Conservation (phyloP, 768 basidiomycete species). For the Trametes gibbosa region DNA sequence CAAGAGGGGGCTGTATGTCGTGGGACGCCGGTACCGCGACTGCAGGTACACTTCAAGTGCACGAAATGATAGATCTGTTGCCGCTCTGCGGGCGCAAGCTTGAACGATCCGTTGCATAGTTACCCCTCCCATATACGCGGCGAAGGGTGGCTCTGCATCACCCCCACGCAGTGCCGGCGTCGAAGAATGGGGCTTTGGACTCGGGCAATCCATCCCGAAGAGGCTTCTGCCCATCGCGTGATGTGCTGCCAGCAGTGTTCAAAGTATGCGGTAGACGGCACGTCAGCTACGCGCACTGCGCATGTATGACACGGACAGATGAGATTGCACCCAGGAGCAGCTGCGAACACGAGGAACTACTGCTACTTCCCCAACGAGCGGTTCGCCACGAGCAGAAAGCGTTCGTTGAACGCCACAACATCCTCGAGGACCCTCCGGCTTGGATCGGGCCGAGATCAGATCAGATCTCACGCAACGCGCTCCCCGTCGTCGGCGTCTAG, state of each 20-base stretch:
- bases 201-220: too few relatives aligned
- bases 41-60: background rate
- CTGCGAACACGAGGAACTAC: background rate
- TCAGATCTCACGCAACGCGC: constrained; percentile 2
- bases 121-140: background rate
- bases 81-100: background rate
- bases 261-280: background rate
- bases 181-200: too few relatives aligned
- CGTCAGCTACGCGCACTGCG: background rate
- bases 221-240: background rate
- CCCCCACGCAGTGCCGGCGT: background rate
- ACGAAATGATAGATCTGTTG: constrained; percentile 3
- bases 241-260: background rate
- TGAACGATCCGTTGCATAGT: constrained; percentile 2
- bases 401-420: background rate
- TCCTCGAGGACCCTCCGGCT: background rate
- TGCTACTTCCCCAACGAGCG: background rate
- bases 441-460: background rate
- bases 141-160: background rate
- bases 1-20: constrained; percentile 6
- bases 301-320: background rate
- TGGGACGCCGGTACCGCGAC: constrained; percentile 2
- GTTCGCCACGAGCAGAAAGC: too few relatives aligned
- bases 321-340: background rate
- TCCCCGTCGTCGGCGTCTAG: background rate